Evolutionary conservation across 495 filamentous ascomycete species (phyloP).

Genomic region (Penicillium chermesinum): DNA sequence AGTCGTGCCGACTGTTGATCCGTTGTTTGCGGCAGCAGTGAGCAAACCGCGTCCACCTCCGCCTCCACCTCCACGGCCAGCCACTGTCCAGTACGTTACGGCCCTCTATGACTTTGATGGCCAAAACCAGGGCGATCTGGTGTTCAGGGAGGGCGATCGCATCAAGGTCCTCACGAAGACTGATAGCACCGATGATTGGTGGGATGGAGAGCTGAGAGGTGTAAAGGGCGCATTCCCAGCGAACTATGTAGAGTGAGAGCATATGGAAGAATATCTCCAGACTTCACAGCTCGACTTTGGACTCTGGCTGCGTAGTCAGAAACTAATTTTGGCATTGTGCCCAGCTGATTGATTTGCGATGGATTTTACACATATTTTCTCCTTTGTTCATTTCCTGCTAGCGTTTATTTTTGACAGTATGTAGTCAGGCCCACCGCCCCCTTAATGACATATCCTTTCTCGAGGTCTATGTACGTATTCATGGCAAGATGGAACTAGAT

Average conservation of each 20-base stretch:
- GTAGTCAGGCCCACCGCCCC: not conserved
- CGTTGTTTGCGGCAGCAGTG: conserved; percentile 23
- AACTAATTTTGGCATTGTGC: too few relatives aligned
- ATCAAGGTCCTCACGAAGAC: conserved; percentile 84
- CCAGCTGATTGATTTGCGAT: too few relatives aligned
- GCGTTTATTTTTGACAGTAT: not conserved
- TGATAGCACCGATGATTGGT: conserved; percentile 87
- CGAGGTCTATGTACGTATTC: too few relatives aligned
- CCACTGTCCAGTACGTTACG: conserved; percentile 55
- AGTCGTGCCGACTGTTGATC: conserved; percentile 16
- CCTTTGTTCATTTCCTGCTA: not conserved
- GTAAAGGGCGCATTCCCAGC: conserved; percentile 77
- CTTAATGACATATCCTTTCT: not conserved
- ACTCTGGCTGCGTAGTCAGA: too few relatives aligned
- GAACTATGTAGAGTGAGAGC: conserved; percentile 61
- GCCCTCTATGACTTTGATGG: conserved; percentile 79
- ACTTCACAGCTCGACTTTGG: not conserved
- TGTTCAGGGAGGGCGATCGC: conserved; percentile 76
- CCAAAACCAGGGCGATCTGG: conserved; percentile 66
- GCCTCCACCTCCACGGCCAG: conserved; percentile 34
- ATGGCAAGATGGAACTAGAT: too few relatives aligned
- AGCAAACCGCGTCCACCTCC: conserved; percentile 66
- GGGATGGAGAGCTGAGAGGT: conserved; percentile 81
- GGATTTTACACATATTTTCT: not conserved
- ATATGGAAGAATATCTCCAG: not conserved